Conservation (phyloP, 495 filamentous ascomycete species). For the Haplographium delicatum region DNA sequence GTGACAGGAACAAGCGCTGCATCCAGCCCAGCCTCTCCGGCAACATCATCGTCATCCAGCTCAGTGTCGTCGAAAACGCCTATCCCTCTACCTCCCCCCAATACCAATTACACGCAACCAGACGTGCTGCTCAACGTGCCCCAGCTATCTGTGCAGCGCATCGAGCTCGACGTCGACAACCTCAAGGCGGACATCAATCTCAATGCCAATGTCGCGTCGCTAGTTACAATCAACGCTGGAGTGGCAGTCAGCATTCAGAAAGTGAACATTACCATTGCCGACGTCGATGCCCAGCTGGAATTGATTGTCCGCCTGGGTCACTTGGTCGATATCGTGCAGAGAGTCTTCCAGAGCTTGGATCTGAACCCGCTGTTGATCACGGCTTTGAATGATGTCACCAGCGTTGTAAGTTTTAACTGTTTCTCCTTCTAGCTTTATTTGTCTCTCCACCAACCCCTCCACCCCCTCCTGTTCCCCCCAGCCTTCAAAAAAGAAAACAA, state of each 20-base stretch:
- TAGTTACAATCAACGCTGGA: constrained; percentile 52
- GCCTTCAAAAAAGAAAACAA: constrained; percentile 13
- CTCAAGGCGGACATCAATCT: constrained; percentile 50
- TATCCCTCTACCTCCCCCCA: constrained; percentile 2
- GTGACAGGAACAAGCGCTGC: neutral
- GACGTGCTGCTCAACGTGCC: constrained; percentile 52
- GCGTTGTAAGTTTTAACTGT: constrained; percentile 1
- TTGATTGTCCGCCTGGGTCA: constrained; percentile 51
- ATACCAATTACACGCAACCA: constrained; percentile 31
- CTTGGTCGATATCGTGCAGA: constrained; percentile 53
- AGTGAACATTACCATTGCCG: constrained; percentile 54
- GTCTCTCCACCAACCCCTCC: too few relatives aligned
- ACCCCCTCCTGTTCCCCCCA: too few relatives aligned
- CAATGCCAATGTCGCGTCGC: constrained; percentile 46
- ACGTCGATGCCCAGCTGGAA: constrained; percentile 50
- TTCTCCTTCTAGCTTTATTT: too few relatives aligned
- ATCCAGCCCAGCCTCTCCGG: neutral
- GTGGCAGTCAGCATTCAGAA: constrained; percentile 45
- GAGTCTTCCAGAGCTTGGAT: constrained; percentile 49
- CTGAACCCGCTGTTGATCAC: constrained; percentile 53
- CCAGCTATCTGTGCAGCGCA: constrained; percentile 45
- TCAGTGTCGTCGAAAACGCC: constrained; percentile 18
- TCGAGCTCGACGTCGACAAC: constrained; percentile 52
- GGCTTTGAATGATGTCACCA: constrained; percentile 43
- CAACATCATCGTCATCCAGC: neutral